Evolutionary conservation across 1,284 basidiomycete species (phyloP).

Genomic region (Xerocomus amazonicus): DNA sequence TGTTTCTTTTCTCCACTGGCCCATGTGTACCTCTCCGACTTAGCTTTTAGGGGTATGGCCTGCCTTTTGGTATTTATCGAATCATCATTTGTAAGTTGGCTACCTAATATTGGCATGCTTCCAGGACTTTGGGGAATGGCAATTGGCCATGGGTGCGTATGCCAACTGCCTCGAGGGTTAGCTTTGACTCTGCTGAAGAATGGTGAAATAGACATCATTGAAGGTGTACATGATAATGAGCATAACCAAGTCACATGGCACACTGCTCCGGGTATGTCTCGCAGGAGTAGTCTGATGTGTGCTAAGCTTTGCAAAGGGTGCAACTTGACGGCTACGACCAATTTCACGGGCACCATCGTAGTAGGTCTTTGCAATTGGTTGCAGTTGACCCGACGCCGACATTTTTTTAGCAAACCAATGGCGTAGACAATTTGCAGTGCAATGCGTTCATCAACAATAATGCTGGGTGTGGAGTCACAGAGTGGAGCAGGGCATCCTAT

Average conservation of each 20-base stretch:
- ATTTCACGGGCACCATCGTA: slow-evolving; percentile 47
- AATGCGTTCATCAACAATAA: slow-evolving; percentile 41
- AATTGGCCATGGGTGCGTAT: slow-evolving; percentile 47
- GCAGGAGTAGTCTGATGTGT: not conserved
- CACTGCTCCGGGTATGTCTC: slow-evolving; percentile 43
- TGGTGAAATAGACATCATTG: slow-evolving; percentile 68
- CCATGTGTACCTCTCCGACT: slow-evolving; percentile 2
- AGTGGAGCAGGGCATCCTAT: slow-evolving; percentile 55
- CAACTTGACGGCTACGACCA: slow-evolving; percentile 41
- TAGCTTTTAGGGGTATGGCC: slow-evolving; percentile 46
- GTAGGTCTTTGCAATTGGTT: slow-evolving; percentile 30
- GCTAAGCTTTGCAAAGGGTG: slow-evolving; percentile 39
- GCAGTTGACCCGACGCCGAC: slow-evolving; percentile 7
- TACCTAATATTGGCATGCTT: slow-evolving; percentile 1
- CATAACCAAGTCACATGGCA: slow-evolving; percentile 66
- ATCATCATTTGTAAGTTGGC: slow-evolving; percentile 17
- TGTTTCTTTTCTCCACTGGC: not conserved
- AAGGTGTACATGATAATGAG: slow-evolving; percentile 58
- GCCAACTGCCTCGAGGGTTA: not conserved
- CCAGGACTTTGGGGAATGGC: slow-evolving; percentile 34
- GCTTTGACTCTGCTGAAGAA: slow-evolving; percentile 32
- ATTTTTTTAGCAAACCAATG: slow-evolving; percentile 32
- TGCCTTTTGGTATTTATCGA: slow-evolving; percentile 48
- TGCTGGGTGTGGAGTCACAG: slow-evolving; percentile 56
- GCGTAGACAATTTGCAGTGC: slow-evolving; percentile 41